Conservation (phyloP, 1,284 basidiomycete genomes). For the Ustilago vetiveriae region DNA sequence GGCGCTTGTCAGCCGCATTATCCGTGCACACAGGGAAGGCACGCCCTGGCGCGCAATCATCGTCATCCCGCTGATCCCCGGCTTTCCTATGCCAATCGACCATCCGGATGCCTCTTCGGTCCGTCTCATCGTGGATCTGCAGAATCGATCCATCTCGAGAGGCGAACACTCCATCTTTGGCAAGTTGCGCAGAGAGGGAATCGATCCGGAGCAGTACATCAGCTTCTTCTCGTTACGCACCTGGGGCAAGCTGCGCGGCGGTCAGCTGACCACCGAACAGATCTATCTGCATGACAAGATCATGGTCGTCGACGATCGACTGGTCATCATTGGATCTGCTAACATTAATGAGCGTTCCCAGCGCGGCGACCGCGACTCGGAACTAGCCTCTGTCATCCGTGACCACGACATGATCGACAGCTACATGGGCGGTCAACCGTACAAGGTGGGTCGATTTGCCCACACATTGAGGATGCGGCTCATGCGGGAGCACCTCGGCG, state of each 20-base stretch:
- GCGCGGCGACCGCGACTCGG: conserved; percentile 94
- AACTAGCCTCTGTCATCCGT: conserved; percentile 88
- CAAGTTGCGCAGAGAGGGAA: conserved; percentile 84
- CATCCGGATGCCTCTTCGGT: conserved; percentile 90
- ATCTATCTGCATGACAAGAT: conserved; percentile 69
- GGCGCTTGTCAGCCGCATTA: conserved; percentile 89
- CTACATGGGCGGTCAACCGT: conserved; percentile 92
- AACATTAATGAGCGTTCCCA: conserved; percentile 98
- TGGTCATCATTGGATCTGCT: conserved; percentile 98
- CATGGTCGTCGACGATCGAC: conserved; percentile 93
- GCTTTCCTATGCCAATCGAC: conserved; percentile 92
- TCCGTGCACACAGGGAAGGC: conserved; percentile 83
- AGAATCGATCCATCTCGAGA: conserved; percentile 85
- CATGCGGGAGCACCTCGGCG: conserved; percentile 95
- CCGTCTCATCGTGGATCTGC: conserved; percentile 67
- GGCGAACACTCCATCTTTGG: conserved; percentile 93
- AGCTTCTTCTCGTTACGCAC: conserved; percentile 88
- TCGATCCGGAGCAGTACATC: conserved; percentile 88
- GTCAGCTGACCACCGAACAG: conserved; percentile 88
- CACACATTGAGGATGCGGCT: conserved; percentile 90
- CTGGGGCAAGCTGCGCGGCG: conserved; percentile 90
- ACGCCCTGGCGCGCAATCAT: conserved; percentile 92
- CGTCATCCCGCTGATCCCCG: conserved; percentile 89
- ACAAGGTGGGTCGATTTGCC: conserved; percentile 94
- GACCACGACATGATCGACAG: conserved; percentile 95